phyloP scores from a whole-genome alignment of 192 early-diverging fungal species.

The Backusella circina region DNA sequence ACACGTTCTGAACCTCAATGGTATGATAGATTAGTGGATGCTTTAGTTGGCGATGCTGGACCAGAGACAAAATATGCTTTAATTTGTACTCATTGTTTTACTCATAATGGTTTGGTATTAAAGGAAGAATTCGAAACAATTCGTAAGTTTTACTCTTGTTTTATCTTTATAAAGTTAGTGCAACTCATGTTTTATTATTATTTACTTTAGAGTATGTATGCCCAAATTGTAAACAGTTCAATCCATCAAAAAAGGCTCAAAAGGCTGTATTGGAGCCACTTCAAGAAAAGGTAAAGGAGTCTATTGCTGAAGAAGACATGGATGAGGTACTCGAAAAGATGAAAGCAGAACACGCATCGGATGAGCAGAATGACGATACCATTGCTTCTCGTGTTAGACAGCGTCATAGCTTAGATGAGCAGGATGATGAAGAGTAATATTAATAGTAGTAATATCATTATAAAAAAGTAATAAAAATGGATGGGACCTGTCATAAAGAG shows the following conservation, averaged over 20 bases:
- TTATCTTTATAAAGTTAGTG: background rate
- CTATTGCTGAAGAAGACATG: background rate
- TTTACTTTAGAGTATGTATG: constrained; percentile 47
- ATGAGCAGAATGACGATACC: background rate
- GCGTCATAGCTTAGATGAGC: background rate
- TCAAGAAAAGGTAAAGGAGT: background rate
- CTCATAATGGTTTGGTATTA: constrained; percentile 89
- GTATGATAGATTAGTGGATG: constrained; percentile 92
- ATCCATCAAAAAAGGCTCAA: constrained; percentile 40
- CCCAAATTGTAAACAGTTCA: constrained; percentile 56
- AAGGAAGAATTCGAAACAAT: constrained; percentile 76
- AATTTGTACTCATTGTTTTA: constrained; percentile 86
- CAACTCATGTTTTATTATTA: background rate
- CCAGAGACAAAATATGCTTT: constrained; percentile 91
- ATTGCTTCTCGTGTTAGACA: constrained; percentile 23
- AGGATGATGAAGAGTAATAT: background rate
- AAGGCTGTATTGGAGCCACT: background rate
- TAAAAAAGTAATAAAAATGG: background rate
- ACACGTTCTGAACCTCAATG: constrained; percentile 46
- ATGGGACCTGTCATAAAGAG: background rate
- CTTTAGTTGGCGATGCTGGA: constrained; percentile 87
- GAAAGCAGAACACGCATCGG: background rate
- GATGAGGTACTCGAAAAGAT: background rate
- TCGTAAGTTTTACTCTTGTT: constrained; percentile 38
- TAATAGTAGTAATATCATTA: background rate